Conservation (phyloP, 768 basidiomycete genomes). For the Epithele typhae region DNA sequence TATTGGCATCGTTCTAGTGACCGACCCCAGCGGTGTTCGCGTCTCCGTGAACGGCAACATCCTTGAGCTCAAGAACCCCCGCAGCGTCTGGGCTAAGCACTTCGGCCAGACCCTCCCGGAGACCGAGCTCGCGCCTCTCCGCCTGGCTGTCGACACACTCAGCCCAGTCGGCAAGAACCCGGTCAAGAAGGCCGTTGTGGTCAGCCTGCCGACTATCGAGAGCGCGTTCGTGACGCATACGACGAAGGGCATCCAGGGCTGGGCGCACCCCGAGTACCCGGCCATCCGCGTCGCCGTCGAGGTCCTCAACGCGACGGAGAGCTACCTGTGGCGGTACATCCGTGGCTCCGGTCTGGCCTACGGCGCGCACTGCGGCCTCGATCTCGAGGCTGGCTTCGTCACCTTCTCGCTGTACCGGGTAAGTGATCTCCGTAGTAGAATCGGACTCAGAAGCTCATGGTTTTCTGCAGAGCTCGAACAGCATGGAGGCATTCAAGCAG, state of each 20-base stretch:
- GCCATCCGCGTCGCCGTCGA: slow-evolving; percentile 82
- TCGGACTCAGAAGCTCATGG: neutral
- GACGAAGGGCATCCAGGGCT: slow-evolving; percentile 75
- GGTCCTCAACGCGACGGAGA: slow-evolving; percentile 89
- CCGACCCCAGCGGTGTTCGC: slow-evolving; percentile 75
- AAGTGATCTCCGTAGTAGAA: slow-evolving; percentile 22
- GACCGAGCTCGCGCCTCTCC: slow-evolving; percentile 59
- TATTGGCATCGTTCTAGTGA: slow-evolving; percentile 47
- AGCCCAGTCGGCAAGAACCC: slow-evolving; percentile 74
- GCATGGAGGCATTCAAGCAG: slow-evolving; percentile 74
- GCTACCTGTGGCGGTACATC: slow-evolving; percentile 91
- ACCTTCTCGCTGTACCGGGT: slow-evolving; percentile 79
- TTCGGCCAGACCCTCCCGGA: slow-evolving; percentile 56
- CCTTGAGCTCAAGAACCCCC: slow-evolving; percentile 61
- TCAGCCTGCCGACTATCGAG: slow-evolving; percentile 91
- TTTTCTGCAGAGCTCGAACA: slow-evolving; percentile 65
- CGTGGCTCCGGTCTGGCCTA: slow-evolving; percentile 95
- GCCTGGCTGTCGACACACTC: slow-evolving; percentile 62
- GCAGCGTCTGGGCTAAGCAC: slow-evolving; percentile 68
- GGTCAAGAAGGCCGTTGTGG: slow-evolving; percentile 70
- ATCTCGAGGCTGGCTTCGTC: slow-evolving; percentile 74
- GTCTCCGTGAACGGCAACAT: slow-evolving; percentile 92
- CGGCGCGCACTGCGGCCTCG: slow-evolving; percentile 72
- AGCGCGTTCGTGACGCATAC: slow-evolving; percentile 82
- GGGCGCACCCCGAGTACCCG: slow-evolving; percentile 77